phyloP scores from a whole-genome alignment of 2,329 filamentous ascomycete species.

The Pyrenophora teres region DNA sequence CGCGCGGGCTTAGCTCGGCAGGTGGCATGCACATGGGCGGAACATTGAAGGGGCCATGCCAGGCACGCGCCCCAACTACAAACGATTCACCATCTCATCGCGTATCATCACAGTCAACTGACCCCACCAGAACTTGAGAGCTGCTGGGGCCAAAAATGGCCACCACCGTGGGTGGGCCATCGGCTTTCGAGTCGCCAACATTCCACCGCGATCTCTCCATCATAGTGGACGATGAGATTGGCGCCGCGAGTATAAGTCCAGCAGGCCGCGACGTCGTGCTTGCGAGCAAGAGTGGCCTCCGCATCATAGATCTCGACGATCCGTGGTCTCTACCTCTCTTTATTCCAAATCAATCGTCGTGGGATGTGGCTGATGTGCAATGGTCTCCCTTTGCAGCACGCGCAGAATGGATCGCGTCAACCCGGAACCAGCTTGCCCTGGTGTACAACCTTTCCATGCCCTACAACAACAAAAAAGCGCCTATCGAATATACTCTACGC shows the following conservation, averaged over 20 bases:
- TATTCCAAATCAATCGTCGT: conserved; percentile 84
- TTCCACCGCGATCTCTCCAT: conserved; percentile 86
- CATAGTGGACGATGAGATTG: conserved; percentile 75
- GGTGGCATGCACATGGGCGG: conserved; percentile 6
- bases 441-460: conserved; percentile 82
- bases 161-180: conserved; percentile 40
- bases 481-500: conserved; percentile 86
- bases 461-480: conserved; percentile 65
- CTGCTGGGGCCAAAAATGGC: conserved; percentile 21
- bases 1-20: neutral
- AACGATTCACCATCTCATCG: neutral
- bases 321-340: conserved; percentile 85
- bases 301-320: conserved; percentile 90
- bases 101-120: conserved; percentile 17
- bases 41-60: no score
- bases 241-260: conserved; percentile 90
- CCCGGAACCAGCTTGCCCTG: conserved; percentile 90
- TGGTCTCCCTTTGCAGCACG: conserved; percentile 92
- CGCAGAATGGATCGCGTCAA: conserved; percentile 92
- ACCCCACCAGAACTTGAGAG: conserved; percentile 2
- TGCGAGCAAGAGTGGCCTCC: conserved; percentile 81
- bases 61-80: conserved; percentile 1
- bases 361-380: conserved; percentile 94
- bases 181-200: conserved; percentile 81
- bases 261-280: conserved; percentile 88